Conservation (phyloP, 202 grass and related monocot species). For the Carex sylvatica region DNA sequence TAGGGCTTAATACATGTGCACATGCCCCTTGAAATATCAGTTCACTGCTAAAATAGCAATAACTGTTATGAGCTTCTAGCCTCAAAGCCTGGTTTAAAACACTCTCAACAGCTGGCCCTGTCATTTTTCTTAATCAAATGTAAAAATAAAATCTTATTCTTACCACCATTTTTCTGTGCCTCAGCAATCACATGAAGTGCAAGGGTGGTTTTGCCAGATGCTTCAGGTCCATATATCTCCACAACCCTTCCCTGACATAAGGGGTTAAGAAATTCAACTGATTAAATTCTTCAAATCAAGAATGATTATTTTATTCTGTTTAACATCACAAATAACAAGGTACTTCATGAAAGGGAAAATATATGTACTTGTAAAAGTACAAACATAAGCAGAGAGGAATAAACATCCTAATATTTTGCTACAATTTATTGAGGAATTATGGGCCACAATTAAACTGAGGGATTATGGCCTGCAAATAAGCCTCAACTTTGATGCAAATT, state of each 20-base stretch:
- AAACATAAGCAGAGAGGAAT: neutral
- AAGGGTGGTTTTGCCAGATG: slow-evolving; percentile 56
- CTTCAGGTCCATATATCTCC: slow-evolving; percentile 57
- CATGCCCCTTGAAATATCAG: neutral
- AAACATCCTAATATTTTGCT: neutral
- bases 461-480: neutral
- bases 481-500: neutral
- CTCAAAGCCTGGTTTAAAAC: neutral
- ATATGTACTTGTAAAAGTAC: neutral
- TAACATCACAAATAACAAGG: neutral
- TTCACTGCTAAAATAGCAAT: neutral
- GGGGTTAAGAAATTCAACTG: slow-evolving; percentile 1
- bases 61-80: neutral
- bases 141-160: neutral
- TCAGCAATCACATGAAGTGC: slow-evolving; percentile 57
- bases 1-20: neutral
- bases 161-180: slow-evolving; percentile 51
- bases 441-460: neutral
- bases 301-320: neutral
- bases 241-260: slow-evolving; percentile 42
- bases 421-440: neutral
- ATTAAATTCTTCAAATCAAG: neutral
- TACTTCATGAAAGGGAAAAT: neutral
- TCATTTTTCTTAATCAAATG: neutral
- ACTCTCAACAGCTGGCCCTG: neutral